A percentile compares a stretch with the other conserved stretches of the same genome.
These are phyloP conservation scores for Exophiala mesophila DNA, from an alignment of 2,329 filamentous ascomycete species.

Conservation along the genomic window DNA sequence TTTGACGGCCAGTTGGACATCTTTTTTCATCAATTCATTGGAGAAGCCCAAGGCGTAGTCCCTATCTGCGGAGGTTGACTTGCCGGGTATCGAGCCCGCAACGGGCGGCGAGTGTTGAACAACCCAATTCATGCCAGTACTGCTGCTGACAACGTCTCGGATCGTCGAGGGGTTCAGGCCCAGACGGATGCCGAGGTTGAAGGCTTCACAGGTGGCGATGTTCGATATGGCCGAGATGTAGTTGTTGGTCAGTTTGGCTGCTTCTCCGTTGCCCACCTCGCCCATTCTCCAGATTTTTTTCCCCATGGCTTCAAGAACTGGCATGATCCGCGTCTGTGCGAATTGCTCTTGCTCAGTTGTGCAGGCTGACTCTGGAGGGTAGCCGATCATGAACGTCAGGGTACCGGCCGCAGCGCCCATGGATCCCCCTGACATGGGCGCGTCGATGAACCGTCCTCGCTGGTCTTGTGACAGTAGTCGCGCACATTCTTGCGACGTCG, in stretches of 20 bases:
- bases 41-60: background rate
- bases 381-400: slow-evolving; percentile 89
- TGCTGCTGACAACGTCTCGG: slow-evolving; percentile 40
- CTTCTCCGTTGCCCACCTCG: slow-evolving; percentile 73
- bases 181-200: slow-evolving; percentile 60
- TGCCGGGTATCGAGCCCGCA: background rate
- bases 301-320: slow-evolving; percentile 74
- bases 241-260: slow-evolving; percentile 69
- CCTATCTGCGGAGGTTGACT: background rate
- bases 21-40: background rate
- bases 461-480: slow-evolving; percentile 53
- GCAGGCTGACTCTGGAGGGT: background rate
- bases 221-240: background rate
- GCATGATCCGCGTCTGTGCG: slow-evolving; percentile 59
- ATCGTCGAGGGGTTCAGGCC: slow-evolving; percentile 58
- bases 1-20: background rate
- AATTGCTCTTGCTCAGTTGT: slow-evolving; percentile 42
- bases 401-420: slow-evolving; percentile 82
- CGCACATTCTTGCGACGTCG: slow-evolving; percentile 73
- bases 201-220: slow-evolving; percentile 60
- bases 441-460: slow-evolving; percentile 71
- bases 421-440: slow-evolving; percentile 92
- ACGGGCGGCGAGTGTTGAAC: background rate
- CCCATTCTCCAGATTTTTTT: slow-evolving; percentile 80
- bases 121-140: background rate